Conservation (phyloP, 2,329 filamentous ascomycete genomes). For the Diaporthe citriasiana region DNA sequence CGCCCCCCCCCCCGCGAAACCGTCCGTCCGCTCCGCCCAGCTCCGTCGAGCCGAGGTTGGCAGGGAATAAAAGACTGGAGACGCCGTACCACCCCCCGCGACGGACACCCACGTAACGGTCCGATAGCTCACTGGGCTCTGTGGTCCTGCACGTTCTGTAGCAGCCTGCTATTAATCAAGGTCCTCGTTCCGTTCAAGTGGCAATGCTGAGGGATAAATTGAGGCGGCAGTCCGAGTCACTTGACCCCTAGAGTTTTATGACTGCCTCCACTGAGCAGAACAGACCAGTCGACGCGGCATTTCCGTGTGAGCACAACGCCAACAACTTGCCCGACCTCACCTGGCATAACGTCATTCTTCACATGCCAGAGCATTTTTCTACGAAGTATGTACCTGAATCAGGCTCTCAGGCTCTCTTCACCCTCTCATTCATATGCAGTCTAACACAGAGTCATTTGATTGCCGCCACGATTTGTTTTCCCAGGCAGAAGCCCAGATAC, state of each 20-base stretch:
- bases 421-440: neutral
- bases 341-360: slow-evolving; percentile 31
- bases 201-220: neutral
- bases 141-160: neutral
- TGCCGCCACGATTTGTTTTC: neutral
- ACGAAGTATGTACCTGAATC: neutral
- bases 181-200: neutral
- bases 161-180: neutral
- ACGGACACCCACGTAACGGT: slow-evolving; percentile 1
- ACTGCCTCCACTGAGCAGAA: neutral
- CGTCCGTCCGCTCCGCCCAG: slow-evolving; percentile 21
- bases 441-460: neutral
- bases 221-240: neutral
- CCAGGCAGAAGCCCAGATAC: neutral
- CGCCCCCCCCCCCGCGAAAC: slow-evolving; percentile 4
- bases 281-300: slow-evolving; percentile 9
- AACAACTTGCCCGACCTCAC: neutral
- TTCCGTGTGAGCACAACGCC: neutral
- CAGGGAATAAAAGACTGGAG: slow-evolving; percentile 29
- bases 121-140: slow-evolving; percentile 2
- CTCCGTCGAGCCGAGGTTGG: slow-evolving; percentile 40
- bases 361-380: slow-evolving; percentile 14
- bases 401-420: neutral
- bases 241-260: neutral
- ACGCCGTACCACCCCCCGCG: slow-evolving; percentile 14